Evolutionary conservation across 495 filamentous ascomycete genomes (phyloP), one percentile per base, ranked within the genome.

Genomic region (Parathielavia hyrcaniae): DNA sequence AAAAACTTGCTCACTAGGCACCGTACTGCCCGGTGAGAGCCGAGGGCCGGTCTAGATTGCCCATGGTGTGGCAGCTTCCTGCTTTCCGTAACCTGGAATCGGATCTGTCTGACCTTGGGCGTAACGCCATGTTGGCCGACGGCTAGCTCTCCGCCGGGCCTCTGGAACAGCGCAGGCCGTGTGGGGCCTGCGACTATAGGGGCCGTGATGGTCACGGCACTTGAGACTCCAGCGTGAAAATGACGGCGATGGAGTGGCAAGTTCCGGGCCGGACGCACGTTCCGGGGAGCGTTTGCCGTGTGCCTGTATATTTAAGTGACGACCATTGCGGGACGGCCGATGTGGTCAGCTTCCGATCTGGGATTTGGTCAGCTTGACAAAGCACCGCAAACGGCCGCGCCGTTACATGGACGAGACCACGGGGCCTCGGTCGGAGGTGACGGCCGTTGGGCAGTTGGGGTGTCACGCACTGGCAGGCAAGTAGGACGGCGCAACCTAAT

Each of bases 291-390:
- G 39, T 51, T 47, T 39, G 51, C 30, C 47, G n/a, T 43, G 34
- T 26, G 26, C 23, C 32, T 10, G 32, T 47, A 26, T 44, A n/a
- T n/a, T n/a, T n/a, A 57, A 50, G 52, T 48, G 56, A 60, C 50
- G 53, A 59, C 63, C 60, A 44, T 56, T 63, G 64, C 54, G 65
- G 67, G 65, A 45, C 45, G 17, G 19, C 16, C 38, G 34, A 43
- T 60, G 58, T 60, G 57, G 55, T 51, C 35, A 59, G 52, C 41
- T 67, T 62, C 62, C 66, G n/a, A 44, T 53, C 49, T 63, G 55
- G 65, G 66, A 52, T 57, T 67, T 63, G 35, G 65, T 71, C 59
- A 71, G 65, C 65, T 64, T 71, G 63, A 69, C 69, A 66, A 69
- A 69, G 63, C 66, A 65, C 8, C 57, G 54, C n/a, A 62, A 39